Percentiles rank a stretch among this genome's conserved stretches.
phyloP scores from a whole-genome alignment of 1,284 basidiomycete genomes.

The Rhodotorula mucilaginosa region DNA sequence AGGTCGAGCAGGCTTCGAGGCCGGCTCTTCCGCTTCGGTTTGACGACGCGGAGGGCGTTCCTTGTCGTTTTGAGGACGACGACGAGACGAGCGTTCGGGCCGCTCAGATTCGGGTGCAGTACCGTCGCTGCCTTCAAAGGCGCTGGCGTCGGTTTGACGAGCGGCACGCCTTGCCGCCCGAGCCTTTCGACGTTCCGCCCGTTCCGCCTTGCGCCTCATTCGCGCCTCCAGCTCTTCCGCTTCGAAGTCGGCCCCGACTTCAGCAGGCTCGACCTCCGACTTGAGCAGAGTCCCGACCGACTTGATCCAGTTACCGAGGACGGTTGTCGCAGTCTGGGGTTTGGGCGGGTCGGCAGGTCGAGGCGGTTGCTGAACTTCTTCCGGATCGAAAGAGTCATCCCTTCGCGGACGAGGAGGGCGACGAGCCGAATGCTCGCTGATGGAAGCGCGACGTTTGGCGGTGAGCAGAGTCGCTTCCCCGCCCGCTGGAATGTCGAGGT shows the following conservation, averaged over 20 bases:
- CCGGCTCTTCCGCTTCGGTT: not conserved
- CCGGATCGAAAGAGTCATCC: constrained; percentile 22
- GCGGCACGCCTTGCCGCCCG: constrained; percentile 11
- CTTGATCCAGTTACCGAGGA: constrained; percentile 26
- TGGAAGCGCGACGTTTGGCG: constrained; percentile 12
- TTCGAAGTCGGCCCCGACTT: not conserved
- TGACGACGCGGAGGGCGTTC: constrained; percentile 6
- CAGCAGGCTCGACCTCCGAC: constrained; percentile 6
- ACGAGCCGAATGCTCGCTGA: not conserved
- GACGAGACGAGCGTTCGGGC: constrained; percentile 1
- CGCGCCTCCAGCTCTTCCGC: constrained; percentile 7
- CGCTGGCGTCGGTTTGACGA: not conserved
- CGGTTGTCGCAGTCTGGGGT: constrained; percentile 9
- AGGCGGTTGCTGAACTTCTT: constrained; percentile 8
- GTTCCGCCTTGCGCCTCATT: constrained; percentile 16
- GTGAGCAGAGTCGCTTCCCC: constrained; percentile 20
- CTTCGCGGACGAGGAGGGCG: not conserved
- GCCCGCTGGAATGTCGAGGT: constrained; percentile 26
- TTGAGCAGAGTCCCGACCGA: constrained; percentile 24
- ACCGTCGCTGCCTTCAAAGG: not conserved
- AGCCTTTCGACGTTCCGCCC: constrained; percentile 7
- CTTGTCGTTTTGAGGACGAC: not conserved
- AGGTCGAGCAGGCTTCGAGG: not conserved
- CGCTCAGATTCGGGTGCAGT: not conserved
- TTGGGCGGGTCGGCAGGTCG: not conserved